Percentiles rank a stretch among this genome's conserved stretches.
These are phyloP conservation scores for Aspergillus ochraceoroseus DNA, from an alignment of 2,329 filamentous ascomycete genomes.

Conservation along the genomic window DNA sequence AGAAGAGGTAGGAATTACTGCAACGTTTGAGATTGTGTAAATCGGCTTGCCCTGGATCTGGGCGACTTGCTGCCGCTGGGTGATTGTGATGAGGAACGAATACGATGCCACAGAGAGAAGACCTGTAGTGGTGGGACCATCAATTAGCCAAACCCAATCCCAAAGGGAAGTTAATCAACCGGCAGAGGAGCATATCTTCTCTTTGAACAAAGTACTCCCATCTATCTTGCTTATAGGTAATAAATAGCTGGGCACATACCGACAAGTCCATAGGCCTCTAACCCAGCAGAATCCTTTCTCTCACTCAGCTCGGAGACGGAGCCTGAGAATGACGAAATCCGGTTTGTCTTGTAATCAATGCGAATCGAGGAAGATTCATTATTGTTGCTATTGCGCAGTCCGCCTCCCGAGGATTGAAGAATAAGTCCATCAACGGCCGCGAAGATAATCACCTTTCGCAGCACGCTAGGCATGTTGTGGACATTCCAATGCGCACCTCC, in stretches of 20 bases:
- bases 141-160: background rate
- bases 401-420: slow-evolving; percentile 63
- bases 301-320: slow-evolving; percentile 24
- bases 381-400: slow-evolving; percentile 43
- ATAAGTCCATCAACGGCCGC: slow-evolving; percentile 78
- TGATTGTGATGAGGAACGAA: slow-evolving; percentile 83
- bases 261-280: slow-evolving; percentile 53
- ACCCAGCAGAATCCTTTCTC: slow-evolving; percentile 30
- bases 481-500: slow-evolving; percentile 9
- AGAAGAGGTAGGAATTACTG: slow-evolving; percentile 80
- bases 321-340: slow-evolving; percentile 47
- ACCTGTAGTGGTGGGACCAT: slow-evolving; percentile 50
- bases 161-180: too few relatives aligned
- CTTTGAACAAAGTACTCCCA: too few relatives aligned
- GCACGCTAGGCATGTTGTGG: slow-evolving; percentile 64
- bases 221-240: too few relatives aligned
- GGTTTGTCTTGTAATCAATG: slow-evolving; percentile 63
- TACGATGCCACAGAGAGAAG: slow-evolving; percentile 75
- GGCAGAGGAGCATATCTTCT: too few relatives aligned
- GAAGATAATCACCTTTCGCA: slow-evolving; percentile 73
- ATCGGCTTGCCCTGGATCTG: slow-evolving; percentile 75
- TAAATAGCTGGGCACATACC: slow-evolving; percentile 45
- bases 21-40: slow-evolving; percentile 83
- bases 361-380: slow-evolving; percentile 57
- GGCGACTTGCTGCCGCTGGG: slow-evolving; percentile 79